Evolutionary conservation across 345 rosid species (phyloP).

Genomic region (Tarenaya hassleriana): DNA sequence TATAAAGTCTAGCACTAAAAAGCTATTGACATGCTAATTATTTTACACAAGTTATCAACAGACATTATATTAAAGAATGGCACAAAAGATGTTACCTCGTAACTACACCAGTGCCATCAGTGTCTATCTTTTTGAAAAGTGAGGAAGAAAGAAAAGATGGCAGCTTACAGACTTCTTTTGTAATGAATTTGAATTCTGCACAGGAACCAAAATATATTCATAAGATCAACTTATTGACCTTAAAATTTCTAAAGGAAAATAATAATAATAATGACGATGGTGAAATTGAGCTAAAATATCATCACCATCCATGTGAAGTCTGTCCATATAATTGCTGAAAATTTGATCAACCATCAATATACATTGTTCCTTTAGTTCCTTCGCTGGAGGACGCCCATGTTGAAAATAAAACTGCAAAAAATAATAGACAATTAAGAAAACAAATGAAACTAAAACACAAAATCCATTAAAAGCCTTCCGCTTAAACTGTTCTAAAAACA

Average conservation of each 20-base stretch:
- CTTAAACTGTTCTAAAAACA: background rate
- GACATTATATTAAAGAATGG: too few species aligned
- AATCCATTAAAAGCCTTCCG: background rate
- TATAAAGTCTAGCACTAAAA: background rate
- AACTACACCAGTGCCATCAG: constrained; percentile 40
- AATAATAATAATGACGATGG: background rate
- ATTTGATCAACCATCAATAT: constrained; percentile 38
- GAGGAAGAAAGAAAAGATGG: constrained; percentile 61
- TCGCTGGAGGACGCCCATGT: constrained; percentile 57
- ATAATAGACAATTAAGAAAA: background rate
- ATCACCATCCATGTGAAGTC: constrained; percentile 55
- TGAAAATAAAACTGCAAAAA: constrained; percentile 61
- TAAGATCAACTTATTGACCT: background rate
- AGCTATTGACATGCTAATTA: too few species aligned
- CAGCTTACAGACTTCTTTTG: constrained; percentile 64
- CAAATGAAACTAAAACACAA: background rate
- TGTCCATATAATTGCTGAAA: constrained; percentile 43
- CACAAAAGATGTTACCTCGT: constrained; percentile 45
- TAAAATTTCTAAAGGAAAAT: background rate
- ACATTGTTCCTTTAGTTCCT: constrained; percentile 53
- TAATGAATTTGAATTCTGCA: constrained; percentile 60
- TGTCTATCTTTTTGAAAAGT: constrained; percentile 60
- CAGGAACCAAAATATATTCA: constrained; percentile 7
- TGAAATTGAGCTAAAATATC: constrained; percentile 13
- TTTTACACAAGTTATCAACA: background rate